phyloP scores from a whole-genome alignment of 2,329 filamentous ascomycete genomes.

The Bertia moriformis region DNA sequence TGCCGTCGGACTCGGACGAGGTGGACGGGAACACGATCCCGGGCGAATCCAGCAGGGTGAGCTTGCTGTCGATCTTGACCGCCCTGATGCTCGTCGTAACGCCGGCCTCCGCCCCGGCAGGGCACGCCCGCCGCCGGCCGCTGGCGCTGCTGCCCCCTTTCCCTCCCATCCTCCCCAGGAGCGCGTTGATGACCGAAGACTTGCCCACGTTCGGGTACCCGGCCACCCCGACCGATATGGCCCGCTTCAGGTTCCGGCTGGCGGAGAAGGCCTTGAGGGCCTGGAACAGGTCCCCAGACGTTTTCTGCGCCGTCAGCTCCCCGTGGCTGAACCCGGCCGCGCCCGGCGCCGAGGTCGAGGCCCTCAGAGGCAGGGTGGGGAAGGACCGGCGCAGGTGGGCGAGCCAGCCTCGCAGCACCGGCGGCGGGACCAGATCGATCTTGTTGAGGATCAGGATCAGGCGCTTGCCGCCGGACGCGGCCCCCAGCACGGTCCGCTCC shows the following conservation, averaged over 20 bases:
- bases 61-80: slow-evolving; percentile 88
- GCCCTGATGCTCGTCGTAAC: slow-evolving; percentile 78
- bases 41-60: slow-evolving; percentile 84
- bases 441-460: slow-evolving; percentile 90
- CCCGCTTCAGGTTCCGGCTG: slow-evolving; percentile 70
- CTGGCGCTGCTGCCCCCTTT: slow-evolving; percentile 36
- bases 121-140: slow-evolving; percentile 61
- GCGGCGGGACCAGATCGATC: slow-evolving; percentile 75
- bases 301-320: slow-evolving; percentile 72
- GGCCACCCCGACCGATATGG: slow-evolving; percentile 82
- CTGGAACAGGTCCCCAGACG: slow-evolving; percentile 70
- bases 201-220: slow-evolving; percentile 95
- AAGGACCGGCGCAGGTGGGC: slow-evolving; percentile 74
- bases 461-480: slow-evolving; percentile 67
- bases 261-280: slow-evolving; percentile 81
- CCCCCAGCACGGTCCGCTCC: slow-evolving; percentile 82
- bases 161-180: slow-evolving; percentile 62
- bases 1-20: slow-evolving; percentile 19
- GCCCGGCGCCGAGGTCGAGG: slow-evolving; percentile 70
- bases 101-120: slow-evolving; percentile 78
- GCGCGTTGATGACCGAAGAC: slow-evolving; percentile 88
- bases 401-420: slow-evolving; percentile 74
- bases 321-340: slow-evolving; percentile 87
- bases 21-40: slow-evolving; percentile 87
- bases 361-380: slow-evolving; percentile 77